Evolutionary conservation across 2,329 filamentous ascomycete genomes (phyloP).

Genomic region (Fusarium sp.): DNA sequence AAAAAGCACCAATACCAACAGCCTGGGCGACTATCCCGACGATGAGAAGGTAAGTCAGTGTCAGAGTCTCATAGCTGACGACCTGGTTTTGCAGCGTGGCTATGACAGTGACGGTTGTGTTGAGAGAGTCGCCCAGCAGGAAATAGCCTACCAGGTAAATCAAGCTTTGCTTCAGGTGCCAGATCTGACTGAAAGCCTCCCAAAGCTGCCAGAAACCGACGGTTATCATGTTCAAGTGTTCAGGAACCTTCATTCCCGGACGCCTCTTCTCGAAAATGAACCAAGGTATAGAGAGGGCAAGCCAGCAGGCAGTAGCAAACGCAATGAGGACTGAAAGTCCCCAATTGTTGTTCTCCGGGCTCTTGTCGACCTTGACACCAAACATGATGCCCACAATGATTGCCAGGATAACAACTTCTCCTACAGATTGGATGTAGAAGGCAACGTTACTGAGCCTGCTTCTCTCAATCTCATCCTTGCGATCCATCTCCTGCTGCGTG

Average conservation of each 20-base stretch:
- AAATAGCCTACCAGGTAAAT: conserved; percentile 76
- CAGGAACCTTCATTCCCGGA: conserved; percentile 62
- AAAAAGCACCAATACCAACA: conserved; percentile 70
- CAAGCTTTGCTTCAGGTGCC: conserved; percentile 72
- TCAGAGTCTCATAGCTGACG: conserved; percentile 72
- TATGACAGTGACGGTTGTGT: conserved; percentile 76
- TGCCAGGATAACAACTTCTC: conserved; percentile 71
- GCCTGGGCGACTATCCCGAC: conserved; percentile 73
- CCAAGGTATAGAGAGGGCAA: conserved; percentile 73
- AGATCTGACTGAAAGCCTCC: conserved; percentile 68
- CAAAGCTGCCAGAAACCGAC: conserved; percentile 72
- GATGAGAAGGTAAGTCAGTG: conserved; percentile 73
- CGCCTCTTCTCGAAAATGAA: conserved; percentile 72
- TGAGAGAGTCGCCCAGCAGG: conserved; percentile 74
- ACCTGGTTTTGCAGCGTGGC: conserved; percentile 72
- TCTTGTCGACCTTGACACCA: conserved; percentile 67
- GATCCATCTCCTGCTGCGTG: conserved; percentile 68
- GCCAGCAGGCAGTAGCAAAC: conserved; percentile 72
- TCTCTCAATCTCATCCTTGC: conserved; percentile 69
- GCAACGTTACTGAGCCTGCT: conserved; percentile 71
- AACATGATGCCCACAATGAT: conserved; percentile 73
- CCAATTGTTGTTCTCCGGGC: conserved; percentile 71
- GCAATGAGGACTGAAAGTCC: conserved; percentile 73
- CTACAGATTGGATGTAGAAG: conserved; percentile 72
- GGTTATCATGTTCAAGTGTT: conserved; percentile 60